Evolutionary conservation across 2,329 filamentous ascomycete species (phyloP).

Genomic region (Bipolaris cookei): DNA sequence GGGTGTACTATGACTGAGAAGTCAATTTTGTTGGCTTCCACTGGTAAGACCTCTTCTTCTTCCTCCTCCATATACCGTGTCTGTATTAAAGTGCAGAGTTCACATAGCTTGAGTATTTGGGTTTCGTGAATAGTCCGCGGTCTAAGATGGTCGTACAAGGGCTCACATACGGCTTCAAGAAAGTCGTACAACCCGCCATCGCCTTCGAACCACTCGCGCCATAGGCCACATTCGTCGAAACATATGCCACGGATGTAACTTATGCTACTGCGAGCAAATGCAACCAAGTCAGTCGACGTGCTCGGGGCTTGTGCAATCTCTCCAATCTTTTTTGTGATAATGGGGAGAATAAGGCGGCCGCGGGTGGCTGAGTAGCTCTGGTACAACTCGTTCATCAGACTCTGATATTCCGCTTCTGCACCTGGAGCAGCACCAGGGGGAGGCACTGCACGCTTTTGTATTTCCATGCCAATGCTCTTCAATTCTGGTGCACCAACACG

Average conservation of each 20-base stretch:
- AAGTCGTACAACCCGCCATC: constrained; percentile 69
- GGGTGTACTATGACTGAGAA: constrained; percentile 68
- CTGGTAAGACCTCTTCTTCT: constrained; percentile 55
- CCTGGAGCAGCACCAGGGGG: constrained; percentile 65
- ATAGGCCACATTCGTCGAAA: constrained; percentile 70
- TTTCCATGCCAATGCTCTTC: constrained; percentile 69
- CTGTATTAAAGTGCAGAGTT: constrained; percentile 70
- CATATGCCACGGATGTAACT: constrained; percentile 70
- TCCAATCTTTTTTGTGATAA: constrained; percentile 66
- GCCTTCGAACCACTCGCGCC: constrained; percentile 70
- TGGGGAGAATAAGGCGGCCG: constrained; percentile 64
- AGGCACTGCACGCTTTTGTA: constrained; percentile 68
- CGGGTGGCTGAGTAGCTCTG: constrained; percentile 67
- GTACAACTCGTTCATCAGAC: constrained; percentile 69
- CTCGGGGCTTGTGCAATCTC: constrained; percentile 64
- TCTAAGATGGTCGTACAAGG: constrained; percentile 69
- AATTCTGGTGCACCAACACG: constrained; percentile 69
- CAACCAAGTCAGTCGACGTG: constrained; percentile 67
- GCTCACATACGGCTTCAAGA: constrained; percentile 70
- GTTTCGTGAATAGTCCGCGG: constrained; percentile 71
- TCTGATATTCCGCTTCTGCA: constrained; percentile 68
- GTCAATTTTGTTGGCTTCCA: constrained; percentile 63
- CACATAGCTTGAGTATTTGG: constrained; percentile 69
- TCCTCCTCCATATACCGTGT: constrained; percentile 66
- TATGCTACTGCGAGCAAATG: constrained; percentile 68